Evolutionary conservation across 139 green algal species (phyloP).

Genomic region (Spirogloea muscicola): DNA sequence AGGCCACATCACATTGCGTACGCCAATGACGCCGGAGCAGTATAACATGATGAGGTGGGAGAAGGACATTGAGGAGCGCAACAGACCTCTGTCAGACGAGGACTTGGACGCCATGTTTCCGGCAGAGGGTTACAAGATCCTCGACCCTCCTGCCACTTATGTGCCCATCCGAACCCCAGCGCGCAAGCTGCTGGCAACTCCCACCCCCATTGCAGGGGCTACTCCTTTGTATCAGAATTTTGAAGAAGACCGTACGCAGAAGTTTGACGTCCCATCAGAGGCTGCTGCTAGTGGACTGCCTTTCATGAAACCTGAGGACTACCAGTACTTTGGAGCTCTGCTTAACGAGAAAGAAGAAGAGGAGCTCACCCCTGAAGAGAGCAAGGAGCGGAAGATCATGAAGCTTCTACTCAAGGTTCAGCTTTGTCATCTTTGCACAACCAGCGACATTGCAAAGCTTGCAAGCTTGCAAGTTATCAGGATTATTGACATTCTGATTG

Average conservation of each 20-base stretch:
- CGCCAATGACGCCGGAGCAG: conserved; percentile 75
- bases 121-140: conserved; percentile 79
- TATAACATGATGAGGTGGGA: conserved; percentile 68
- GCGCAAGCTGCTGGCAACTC: conserved; percentile 87
- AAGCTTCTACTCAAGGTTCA: conserved; percentile 93
- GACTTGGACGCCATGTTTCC: conserved; percentile 95
- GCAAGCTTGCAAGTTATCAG: background rate
- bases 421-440: background rate
- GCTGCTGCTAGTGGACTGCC: conserved; percentile 82
- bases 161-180: conserved; percentile 88
- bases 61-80: conserved; percentile 88
- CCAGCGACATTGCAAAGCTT: background rate
- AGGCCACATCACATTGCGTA: conserved; percentile 47
- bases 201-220: conserved; percentile 70
- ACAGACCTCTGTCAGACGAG: conserved; percentile 84
- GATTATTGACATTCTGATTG: conserved; percentile 1
- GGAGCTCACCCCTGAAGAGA: conserved; percentile 84
- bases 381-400: conserved; percentile 98
- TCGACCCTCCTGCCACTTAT: conserved; percentile 80
- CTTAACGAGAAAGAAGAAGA: conserved; percentile 81
- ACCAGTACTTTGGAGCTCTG: conserved; percentile 92
- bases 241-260: conserved; percentile 72
- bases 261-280: conserved; percentile 66
- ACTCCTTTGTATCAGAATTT: conserved; percentile 81
- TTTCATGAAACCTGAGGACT: conserved; percentile 95